A percentile compares a stretch with the other conserved stretches of the same genome.
phyloP scores from a whole-genome alignment of 345 rosid species.

The Eucalyptus tenuipes region DNA sequence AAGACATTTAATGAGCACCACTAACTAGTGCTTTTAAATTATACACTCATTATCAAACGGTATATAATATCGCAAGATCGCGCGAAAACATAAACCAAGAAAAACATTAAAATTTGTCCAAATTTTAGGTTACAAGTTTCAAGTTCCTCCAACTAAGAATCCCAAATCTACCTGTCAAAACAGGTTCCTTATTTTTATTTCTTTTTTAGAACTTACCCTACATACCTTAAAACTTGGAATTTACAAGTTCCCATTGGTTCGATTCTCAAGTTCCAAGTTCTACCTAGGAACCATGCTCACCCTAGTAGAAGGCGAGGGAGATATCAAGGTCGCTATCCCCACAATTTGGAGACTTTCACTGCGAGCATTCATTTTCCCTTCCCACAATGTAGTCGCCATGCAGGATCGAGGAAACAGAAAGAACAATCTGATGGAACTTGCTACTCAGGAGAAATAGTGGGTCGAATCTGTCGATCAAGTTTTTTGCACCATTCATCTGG shows the following conservation, averaged over 20 bases:
- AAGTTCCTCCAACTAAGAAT: no score
- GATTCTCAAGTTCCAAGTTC: fast-evolving
- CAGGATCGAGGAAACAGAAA: neutral
- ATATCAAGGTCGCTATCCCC: neutral
- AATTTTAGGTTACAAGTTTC: fast-evolving
- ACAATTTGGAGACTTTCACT: neutral
- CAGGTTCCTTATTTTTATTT: no score
- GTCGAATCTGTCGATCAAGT: no score
- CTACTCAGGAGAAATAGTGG: neutral
- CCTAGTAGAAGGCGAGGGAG: neutral
- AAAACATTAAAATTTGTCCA: no score
- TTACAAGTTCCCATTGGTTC: no score
- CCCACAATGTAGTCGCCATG: neutral
- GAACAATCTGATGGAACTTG: neutral
- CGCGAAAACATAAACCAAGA: fast-evolving
- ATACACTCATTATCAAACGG: no score
- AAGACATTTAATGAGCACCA: no score
- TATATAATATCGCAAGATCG: no score
- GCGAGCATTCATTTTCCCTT: neutral
- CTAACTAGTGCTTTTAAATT: no score
- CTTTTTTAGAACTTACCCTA: fast-evolving
- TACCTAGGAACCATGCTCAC: no score
- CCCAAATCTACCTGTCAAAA: fast-evolving
- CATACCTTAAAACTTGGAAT: no score
- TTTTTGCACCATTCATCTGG: neutral